phyloP scores from a whole-genome alignment of 371 early-diverging fungal genomes.

The Mucor irregularis region DNA sequence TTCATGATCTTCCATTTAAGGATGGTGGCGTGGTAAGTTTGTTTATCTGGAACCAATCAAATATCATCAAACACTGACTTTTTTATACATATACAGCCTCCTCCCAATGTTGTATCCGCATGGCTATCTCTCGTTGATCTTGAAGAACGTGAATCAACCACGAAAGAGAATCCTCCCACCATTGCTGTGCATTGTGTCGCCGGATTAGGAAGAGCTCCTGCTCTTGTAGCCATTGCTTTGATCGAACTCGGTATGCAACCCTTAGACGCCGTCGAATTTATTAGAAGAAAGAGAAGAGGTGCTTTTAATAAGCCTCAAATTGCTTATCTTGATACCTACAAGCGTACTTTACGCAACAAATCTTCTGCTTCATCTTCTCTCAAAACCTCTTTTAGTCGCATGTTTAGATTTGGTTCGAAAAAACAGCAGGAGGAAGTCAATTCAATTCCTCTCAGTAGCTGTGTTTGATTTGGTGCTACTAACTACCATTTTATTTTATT shows the following conservation, averaged over 20 bases:
- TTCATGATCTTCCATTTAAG: conserved; percentile 45
- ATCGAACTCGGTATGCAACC: conserved; percentile 82
- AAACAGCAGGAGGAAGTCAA: conserved; percentile 7
- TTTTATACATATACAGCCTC: conserved; percentile 50
- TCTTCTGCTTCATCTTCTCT: conserved; percentile 12
- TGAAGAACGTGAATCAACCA: conserved; percentile 36
- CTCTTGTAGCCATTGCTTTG: conserved; percentile 75
- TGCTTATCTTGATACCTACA: conserved; percentile 57
- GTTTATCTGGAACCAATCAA: conserved; percentile 53
- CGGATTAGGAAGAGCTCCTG: conserved; percentile 78
- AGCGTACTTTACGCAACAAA: conserved; percentile 31
- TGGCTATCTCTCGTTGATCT: conserved; percentile 74
- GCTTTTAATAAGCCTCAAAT: conserved; percentile 84
- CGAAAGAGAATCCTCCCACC: conserved; percentile 60
- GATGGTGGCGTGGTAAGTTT: conserved; percentile 65
- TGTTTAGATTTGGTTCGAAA: conserved; percentile 7
- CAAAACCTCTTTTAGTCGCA: conserved; percentile 19
- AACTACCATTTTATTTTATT: not conserved
- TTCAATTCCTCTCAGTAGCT: conserved; percentile 19
- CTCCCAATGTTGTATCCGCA: conserved; percentile 59
- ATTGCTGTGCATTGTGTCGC: conserved; percentile 90
- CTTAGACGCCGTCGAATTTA: conserved; percentile 76
- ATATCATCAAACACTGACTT: not conserved
- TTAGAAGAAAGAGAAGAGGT: conserved; percentile 76
- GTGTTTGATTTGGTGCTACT: not conserved